Evolutionary conservation across 179 eudicot genomes (phyloP).

Genomic region (Beta macrorhiza): DNA sequence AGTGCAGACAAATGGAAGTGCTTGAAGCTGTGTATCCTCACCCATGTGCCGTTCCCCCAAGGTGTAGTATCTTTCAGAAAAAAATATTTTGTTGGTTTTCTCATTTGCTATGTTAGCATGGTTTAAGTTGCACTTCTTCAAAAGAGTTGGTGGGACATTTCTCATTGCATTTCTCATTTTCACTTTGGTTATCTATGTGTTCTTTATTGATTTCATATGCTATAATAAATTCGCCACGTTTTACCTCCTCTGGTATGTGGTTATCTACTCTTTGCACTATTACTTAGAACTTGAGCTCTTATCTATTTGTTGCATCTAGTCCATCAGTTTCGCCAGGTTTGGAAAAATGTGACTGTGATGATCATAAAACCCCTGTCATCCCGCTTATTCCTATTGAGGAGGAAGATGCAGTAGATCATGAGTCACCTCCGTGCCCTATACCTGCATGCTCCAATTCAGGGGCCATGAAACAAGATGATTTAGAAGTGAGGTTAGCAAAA

Average conservation of each 20-base stretch:
- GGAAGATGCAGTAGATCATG: slow-evolving; percentile 20
- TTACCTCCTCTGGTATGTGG: background rate
- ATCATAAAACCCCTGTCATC: slow-evolving; percentile 39
- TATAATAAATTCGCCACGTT: background rate
- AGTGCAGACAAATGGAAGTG: slow-evolving; percentile 35
- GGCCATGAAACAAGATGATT: slow-evolving; percentile 11
- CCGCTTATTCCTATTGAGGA: slow-evolving; percentile 58
- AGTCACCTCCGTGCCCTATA: slow-evolving; percentile 21
- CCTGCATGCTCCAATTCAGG: slow-evolving; percentile 9
- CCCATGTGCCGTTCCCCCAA: slow-evolving; percentile 43
- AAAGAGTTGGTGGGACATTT: background rate
- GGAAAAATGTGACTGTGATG: slow-evolving; percentile 36
- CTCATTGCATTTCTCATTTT: background rate
- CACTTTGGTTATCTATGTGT: background rate
- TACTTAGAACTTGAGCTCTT: slow-evolving; percentile 4
- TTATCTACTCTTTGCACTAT: background rate
- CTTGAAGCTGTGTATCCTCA: slow-evolving; percentile 43
- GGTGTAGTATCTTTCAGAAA: slow-evolving; percentile 30
- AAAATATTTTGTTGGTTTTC: background rate
- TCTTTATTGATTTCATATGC: background rate
- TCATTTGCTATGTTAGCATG: background rate
- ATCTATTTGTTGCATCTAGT: slow-evolving; percentile 30
- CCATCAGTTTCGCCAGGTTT: slow-evolving; percentile 32
- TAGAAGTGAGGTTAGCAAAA: background rate
- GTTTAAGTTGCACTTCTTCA: background rate